Evolutionary conservation across 768 basidiomycete genomes (phyloP), one percentile per base, ranked within the genome.

Genomic region (Kwoniella heveanensis): DNA sequence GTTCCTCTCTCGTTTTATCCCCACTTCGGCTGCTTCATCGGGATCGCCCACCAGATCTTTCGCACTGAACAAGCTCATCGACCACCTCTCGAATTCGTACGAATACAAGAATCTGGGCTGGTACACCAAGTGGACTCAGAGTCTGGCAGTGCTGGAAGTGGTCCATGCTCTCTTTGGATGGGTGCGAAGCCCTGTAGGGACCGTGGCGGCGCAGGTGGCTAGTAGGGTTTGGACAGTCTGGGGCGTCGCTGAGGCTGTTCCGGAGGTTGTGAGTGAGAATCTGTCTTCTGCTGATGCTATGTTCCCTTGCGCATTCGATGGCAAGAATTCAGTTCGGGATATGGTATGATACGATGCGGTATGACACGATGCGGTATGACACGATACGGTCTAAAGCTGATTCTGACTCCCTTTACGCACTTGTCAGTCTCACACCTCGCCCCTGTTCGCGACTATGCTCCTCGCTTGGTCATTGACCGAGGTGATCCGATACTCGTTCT

Each of bases 391-490:
- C 13, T 21, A 32, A n/a, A 55, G 32, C 26, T 17, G 32, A 39
- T 32, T 5, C n/a, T 39, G 26, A 39, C 22, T 10, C 9, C 29
- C 24, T 21, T 39, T n/a, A 10, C 22, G 13, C 25, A n/a, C 21
- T 44, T 21, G 32, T 57, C 47, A 79, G 80, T 77, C 89, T 26
- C 89, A 86, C 67, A 76, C 83, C 2, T 88, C 86, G 74, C 90
- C 96, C 2, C 76, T 93, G 26, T 97, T 90, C 82, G 85, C 90
- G 6, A 87, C 88, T 54, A 95, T 97, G 92, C 85, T 97, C 57
- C 80, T 95, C 65, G 89, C 94, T 0, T 98, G 96, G 96, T 88
- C 90, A 0, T 65, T 88, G 54, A 91, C 92, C 17, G 96, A 99
- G 81, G 86, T 94, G 51, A 87, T 94, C 60, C 90, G 96, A 29